Conservation (phyloP, 371 early-diverging fungal species). For the Apophysomyces sp. region DNA sequence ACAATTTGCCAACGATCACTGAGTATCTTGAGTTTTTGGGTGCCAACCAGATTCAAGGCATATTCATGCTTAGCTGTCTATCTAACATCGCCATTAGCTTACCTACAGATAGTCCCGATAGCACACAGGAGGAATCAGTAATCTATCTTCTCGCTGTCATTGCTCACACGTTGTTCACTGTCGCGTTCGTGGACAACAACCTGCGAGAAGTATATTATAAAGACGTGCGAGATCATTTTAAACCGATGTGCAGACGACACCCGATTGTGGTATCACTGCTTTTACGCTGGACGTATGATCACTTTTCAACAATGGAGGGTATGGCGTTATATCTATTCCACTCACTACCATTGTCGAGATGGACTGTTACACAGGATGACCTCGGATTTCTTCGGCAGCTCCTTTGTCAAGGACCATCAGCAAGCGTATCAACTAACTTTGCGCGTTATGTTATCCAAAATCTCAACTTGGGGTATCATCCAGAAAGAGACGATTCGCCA, state of each 20-base stretch:
- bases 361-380: conserved; percentile 43
- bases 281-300: conserved; percentile 43
- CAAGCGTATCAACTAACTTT: conserved; percentile 23
- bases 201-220: conserved; percentile 49
- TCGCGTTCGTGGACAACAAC: conserved; percentile 45
- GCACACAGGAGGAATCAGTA: conserved; percentile 13
- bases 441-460: conserved; percentile 44
- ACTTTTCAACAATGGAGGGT: conserved; percentile 46
- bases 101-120: conserved; percentile 4
- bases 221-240: conserved; percentile 48
- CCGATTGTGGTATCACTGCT: conserved; percentile 42
- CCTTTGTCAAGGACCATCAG: conserved; percentile 23
- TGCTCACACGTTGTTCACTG: conserved; percentile 41
- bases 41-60: conserved; percentile 27
- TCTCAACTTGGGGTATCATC: conserved; percentile 39
- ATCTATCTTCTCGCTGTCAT: conserved; percentile 34
- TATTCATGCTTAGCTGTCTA: conserved; percentile 34
- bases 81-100: conserved; percentile 32
- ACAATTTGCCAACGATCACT: conserved; percentile 18
- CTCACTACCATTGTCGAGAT: conserved; percentile 42
- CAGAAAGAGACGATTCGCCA: conserved; percentile 8
- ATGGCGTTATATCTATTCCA: conserved; percentile 58
- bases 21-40: conserved; percentile 22
- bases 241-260: conserved; percentile 37
- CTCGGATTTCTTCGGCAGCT: conserved; percentile 37